phyloP scores from a whole-genome alignment of 73 alveolate species.

The Diophrys sp. region DNA sequence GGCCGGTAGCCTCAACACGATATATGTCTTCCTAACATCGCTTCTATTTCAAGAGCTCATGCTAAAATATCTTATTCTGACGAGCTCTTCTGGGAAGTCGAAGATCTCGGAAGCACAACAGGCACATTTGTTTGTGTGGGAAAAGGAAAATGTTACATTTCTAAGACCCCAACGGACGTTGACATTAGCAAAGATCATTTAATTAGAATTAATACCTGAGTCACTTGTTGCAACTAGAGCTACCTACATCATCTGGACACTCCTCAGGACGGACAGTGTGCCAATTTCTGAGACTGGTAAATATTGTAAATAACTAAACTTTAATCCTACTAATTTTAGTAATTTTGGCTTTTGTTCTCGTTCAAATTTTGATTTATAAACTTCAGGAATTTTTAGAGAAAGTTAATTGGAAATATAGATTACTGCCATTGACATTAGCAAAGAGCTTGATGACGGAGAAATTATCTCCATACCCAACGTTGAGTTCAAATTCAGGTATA shows the following conservation, averaged over 20 bases:
- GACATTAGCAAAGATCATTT: not conserved
- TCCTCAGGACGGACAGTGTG: too few relatives aligned
- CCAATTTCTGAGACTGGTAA: too few relatives aligned
- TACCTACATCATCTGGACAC: too few relatives aligned
- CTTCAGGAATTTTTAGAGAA: too few relatives aligned
- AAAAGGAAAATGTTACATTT: not conserved
- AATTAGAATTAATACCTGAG: too few relatives aligned
- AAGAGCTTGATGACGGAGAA: not conserved
- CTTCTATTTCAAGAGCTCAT: not conserved
- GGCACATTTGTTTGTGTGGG: not conserved
- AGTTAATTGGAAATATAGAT: too few relatives aligned
- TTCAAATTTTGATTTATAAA: too few relatives aligned
- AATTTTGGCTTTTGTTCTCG: too few relatives aligned
- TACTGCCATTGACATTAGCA: not conserved
- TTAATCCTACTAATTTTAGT: too few relatives aligned
- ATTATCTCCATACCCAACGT: not conserved
- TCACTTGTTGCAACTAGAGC: too few relatives aligned
- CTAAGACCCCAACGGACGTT: not conserved
- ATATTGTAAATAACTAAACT: too few relatives aligned
- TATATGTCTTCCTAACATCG: not conserved
- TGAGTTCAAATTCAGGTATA: not conserved
- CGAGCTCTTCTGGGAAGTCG: slow-evolving; percentile 1
- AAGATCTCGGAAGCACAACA: not conserved
- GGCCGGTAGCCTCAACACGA: not conserved
- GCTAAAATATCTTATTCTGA: not conserved